Base-by-base conservation (phyloP, 1,139 yeast genomes). In the Geotrichum histeridarum region DNA sequence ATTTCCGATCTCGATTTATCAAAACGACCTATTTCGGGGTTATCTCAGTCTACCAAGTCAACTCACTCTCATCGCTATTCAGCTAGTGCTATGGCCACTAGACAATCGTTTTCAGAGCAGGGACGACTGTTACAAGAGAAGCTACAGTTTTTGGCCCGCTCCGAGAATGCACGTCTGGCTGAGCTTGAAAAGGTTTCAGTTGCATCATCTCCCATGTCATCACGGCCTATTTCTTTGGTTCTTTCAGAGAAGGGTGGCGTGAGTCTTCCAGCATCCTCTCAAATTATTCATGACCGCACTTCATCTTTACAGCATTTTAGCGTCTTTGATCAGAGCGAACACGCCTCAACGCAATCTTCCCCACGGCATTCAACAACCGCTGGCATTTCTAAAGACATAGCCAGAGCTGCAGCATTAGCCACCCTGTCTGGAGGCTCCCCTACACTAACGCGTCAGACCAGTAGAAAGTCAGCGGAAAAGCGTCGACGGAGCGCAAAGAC, bases 101-200 rank as follows among this genome's bases (percentile, higher is more conserved):
- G 50, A 12, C 15, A 45, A 27, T 47, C 50, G 14, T n/a, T 44
- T 27, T 44, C 57, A 8, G 57, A 54, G 17, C 57, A 67, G 54
- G 70, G 67, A 39, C 60, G 61, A n/a, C 45, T 55, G 27, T 55
- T 69, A 12, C 71, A 67, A 54, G 67, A 61, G 31, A 63, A 63
- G 52, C 60, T 69, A 2, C 64, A 63, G 44, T 60, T 59, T 53
- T 59, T 69, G 33, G 73, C 73, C 8, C 62, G 72, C 12, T 51
- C 64, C 1, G 69, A 68, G 36, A 69, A 69, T 57, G 70, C 69
- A 6, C 53, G 61, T 17, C 57, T 64, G 14, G 43, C 43, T 32
- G 57, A 50, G 22, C 17, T 33, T 39, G 45, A 46, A 38, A 42
- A 22, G 18, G 30, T 15, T 14, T 42, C 51, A 2, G 12, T 31